phyloP scores from a whole-genome alignment of 306 rosid genomes.

The Sesbania bispinosa region DNA sequence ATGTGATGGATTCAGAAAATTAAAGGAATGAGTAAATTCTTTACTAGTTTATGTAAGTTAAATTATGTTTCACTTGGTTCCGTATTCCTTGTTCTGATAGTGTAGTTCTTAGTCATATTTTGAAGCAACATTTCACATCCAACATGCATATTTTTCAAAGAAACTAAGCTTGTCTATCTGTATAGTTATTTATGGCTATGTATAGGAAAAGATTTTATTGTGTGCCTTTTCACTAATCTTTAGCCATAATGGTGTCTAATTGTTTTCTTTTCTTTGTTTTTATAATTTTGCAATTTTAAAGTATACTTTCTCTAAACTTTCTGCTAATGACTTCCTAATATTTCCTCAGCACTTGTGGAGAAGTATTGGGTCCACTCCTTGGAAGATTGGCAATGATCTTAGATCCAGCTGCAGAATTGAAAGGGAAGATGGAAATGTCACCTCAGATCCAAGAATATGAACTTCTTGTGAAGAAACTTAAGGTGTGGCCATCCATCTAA shows the following conservation, averaged over 20 bases:
- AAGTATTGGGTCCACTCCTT: constrained; percentile 47
- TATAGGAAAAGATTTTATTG: background rate
- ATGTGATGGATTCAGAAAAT: background rate
- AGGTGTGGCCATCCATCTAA: constrained; percentile 42
- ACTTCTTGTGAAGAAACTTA: constrained; percentile 68
- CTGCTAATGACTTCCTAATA: no score
- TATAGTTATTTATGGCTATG: background rate
- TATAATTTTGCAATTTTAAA: constrained; percentile 22
- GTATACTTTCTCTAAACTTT: background rate
- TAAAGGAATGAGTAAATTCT: background rate
- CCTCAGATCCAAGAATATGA: constrained; percentile 60
- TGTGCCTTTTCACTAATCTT: background rate
- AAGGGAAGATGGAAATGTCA: constrained; percentile 43
- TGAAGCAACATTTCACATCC: background rate
- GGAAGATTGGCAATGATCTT: constrained; percentile 37
- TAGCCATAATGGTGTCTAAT: background rate
- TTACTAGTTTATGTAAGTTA: background rate
- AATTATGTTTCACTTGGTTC: constrained; percentile 13
- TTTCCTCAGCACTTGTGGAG: constrained; percentile 52
- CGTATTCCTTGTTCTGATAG: background rate
- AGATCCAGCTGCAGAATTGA: constrained; percentile 38
- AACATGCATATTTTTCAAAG: background rate
- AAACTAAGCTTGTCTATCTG: background rate
- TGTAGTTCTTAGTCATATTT: background rate
- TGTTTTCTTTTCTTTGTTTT: background rate